Base-by-base conservation (phyloP, 1,284 basidiomycete genomes). In the Austroboletus niveus region DNA sequence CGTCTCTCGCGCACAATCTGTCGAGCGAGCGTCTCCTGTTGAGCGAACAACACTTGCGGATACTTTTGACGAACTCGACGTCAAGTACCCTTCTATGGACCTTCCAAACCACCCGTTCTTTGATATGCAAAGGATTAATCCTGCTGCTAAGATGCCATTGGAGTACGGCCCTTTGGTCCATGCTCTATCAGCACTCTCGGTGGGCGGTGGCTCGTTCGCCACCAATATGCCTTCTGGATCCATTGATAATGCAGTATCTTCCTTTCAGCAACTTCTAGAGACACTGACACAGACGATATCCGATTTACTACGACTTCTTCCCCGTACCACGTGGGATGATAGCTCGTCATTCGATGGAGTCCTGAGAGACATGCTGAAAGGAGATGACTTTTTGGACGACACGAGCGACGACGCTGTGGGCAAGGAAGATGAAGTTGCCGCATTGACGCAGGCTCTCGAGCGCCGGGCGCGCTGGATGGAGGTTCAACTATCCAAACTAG, bases 401-500 rank as follows among this genome's bases (percentile, higher is more conserved):
- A 76, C 75, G 5, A 80, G 79, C 15, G 85, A 87, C 42, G 85
- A 85, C 48, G 71, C 73, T 36, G 70, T 76, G 30, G 79, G 76
- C 34, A 84, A 82, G 61, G 86, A 89, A 56, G 87, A 89, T 62
- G 89, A 91, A 65, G 88, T 91, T 6, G 85, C 85, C 3, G 84
- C 85, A n/a, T 72, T 91, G 56, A 91, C 89, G 1, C 72, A 87
- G 45, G 88, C 89, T 9, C 77, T 92, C 45, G 89, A 92, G 65
- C 85, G 87, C 52, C 85, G 89, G 15, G 89, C 89, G 17, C 79
- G 89, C 42, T 92, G 89, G 89, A 92, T 92, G 89, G 89, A 92
- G 69, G 85, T 89, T 29, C 89, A 92, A 64, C 70, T 92, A 15
- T 88, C 87, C 1, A 91, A 92, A 66, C 74, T 92, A 41, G 89